phyloP scores from a whole-genome alignment of 768 basidiomycete species.

The Russula sp. region DNA sequence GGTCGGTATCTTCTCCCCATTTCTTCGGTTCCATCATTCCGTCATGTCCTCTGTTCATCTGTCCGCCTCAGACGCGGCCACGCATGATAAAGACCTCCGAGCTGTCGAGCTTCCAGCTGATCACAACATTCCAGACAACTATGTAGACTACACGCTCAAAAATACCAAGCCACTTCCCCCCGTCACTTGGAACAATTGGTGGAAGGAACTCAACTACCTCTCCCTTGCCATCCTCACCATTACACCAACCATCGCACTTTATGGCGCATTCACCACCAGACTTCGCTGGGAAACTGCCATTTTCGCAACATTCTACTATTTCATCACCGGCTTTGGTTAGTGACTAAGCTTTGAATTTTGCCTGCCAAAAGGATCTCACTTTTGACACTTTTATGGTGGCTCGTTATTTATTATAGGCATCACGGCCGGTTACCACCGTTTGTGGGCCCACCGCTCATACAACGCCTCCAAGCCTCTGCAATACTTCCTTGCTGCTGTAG shows the following conservation, averaged over 20 bases:
- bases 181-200: constrained; percentile 44
- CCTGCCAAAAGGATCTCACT: background rate
- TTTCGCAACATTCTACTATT: constrained; percentile 69
- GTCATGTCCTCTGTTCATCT: constrained; percentile 36
- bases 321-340: constrained; percentile 77
- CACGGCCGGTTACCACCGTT: constrained; percentile 92
- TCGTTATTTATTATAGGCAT: constrained; percentile 49
- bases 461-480: constrained; percentile 86
- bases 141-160: constrained; percentile 52
- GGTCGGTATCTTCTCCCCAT: background rate
- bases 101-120: constrained; percentile 36
- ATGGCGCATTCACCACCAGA: constrained; percentile 64
- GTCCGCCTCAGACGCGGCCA: constrained; percentile 32
- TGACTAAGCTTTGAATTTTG: constrained; percentile 34
- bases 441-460: constrained; percentile 96
- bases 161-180: constrained; percentile 51
- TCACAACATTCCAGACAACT: constrained; percentile 53
- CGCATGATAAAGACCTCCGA: constrained; percentile 31
- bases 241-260: constrained; percentile 69
- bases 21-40: constrained; percentile 27
- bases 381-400: background rate
- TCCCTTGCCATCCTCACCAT: constrained; percentile 68
- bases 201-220: constrained; percentile 72
- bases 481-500: constrained; percentile 77
- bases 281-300: constrained; percentile 71